Evolutionary conservation across 768 basidiomycete genomes (phyloP), one percentile per base, ranked within the genome.

Genomic region (Rhizopogon vinicolor): DNA sequence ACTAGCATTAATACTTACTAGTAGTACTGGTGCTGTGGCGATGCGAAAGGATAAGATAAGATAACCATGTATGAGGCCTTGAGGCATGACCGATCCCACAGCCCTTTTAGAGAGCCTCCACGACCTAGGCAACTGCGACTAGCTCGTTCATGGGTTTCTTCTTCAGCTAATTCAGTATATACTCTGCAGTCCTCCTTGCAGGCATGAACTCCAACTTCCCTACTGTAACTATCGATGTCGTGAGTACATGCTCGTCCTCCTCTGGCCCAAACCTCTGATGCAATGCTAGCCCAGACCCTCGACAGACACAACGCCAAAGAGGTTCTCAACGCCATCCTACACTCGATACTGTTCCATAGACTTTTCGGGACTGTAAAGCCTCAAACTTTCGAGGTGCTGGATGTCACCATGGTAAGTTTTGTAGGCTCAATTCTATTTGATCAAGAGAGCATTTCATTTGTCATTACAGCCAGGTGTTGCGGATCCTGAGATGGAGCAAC

Each of bases 331-430:
- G 90, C 83, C 3, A 75, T 91, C 51, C 77, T 93, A n/a, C 91
- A 93, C 62, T 77, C 89, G 0, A 86, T 93, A 46, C 74, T 93
- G 14, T 93, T 93, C 65, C 91, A 93, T 65, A 81, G 91, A 7
- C 75, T 91, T 18, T 90, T 93, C 64, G 91, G 91, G 3, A 84
- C 82, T 0, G 79, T 93, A 42, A 89, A 86, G 60, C 87, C 91
- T 0, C 80, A 81, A 60, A 85, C 78, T 2, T 86, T 88, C 56
- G 91, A 93, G 55, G 84, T 93, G 0, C 77, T 91, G 10, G 91
- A 93, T 66, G 84, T 93, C 19, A 91, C 90, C 1, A 86, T 93
- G 85, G 90, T 91, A 51, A 41, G 83, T n/a, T 50, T 51, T 4
- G 22, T 37, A 22, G n/a, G 41, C 40, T 39, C 25, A 37, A n/a